Conservation (phyloP, 1,139 yeast species). For the Debaryomycetaceae sp. region DNA sequence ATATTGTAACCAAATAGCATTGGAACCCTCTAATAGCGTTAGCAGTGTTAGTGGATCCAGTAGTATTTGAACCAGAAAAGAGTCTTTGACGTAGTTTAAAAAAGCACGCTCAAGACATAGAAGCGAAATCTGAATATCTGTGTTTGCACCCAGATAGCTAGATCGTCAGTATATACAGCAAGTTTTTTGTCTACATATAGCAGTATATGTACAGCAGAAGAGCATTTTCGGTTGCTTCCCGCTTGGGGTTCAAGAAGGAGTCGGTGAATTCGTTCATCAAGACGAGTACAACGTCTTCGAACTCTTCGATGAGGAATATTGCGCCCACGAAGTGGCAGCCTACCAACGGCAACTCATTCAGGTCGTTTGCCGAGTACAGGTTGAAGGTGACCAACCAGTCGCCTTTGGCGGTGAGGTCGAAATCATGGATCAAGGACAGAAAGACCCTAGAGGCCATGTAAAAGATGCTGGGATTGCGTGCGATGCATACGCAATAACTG, state of each 20-base stretch:
- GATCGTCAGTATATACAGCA: neutral
- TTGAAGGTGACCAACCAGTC: conserved; percentile 49
- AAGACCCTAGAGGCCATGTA: too few species aligned
- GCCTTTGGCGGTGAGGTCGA: conserved; percentile 36
- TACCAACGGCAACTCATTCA: conserved; percentile 39
- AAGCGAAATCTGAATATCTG: neutral
- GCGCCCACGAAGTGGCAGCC: conserved; percentile 32
- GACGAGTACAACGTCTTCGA: conserved; percentile 3
- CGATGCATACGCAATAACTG: too few species aligned
- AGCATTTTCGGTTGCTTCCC: conserved; percentile 12
- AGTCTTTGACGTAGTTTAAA: too few species aligned
- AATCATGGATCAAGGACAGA: too few species aligned
- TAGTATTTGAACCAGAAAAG: too few species aligned
- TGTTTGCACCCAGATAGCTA: neutral
- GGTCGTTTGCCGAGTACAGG: conserved; percentile 56
- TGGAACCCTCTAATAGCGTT: too few species aligned
- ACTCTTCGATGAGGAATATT: conserved; percentile 2
- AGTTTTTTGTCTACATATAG: too few species aligned
- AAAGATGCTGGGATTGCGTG: too few species aligned
- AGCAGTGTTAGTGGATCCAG: too few species aligned
- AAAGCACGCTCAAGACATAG: too few species aligned
- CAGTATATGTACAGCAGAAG: conserved; percentile 11
- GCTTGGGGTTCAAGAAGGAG: conserved; percentile 12
- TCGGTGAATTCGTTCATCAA: conserved; percentile 11
- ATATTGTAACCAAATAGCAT: too few species aligned